Conservation (phyloP, 306 rosid genomes). For the Malus fusca region DNA sequence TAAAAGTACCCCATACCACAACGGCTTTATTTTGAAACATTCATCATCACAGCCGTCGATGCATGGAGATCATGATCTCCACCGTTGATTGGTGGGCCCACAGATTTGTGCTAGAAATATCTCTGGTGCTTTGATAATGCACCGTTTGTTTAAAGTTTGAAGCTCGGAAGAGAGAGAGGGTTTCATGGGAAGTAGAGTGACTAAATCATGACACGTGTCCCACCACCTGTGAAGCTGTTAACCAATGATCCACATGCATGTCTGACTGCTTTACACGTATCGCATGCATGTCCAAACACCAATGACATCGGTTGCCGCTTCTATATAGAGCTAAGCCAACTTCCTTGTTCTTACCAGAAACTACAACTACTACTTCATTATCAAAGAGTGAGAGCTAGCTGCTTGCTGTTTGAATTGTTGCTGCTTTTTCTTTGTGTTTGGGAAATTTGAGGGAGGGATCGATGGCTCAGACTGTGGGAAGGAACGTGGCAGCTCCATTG, state of each 20-base stretch:
- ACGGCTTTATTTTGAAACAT: neutral
- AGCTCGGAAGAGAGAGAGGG: neutral
- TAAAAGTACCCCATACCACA: neutral
- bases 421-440: neutral
- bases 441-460: slow-evolving; percentile 29
- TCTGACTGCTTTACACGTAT: slow-evolving; percentile 43
- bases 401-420: neutral
- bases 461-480: slow-evolving; percentile 85
- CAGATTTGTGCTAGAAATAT: neutral
- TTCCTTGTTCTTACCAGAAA: neutral
- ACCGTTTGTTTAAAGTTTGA: slow-evolving; percentile 20
- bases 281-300: neutral
- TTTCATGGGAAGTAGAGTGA: neutral
- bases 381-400: neutral
- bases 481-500: slow-evolving; percentile 70
- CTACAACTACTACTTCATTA: neutral
- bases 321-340: slow-evolving; percentile 20
- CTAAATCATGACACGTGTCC: slow-evolving; percentile 54
- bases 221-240: slow-evolving; percentile 58
- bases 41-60: neutral
- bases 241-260: slow-evolving; percentile 35
- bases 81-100: neutral
- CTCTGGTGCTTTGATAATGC: slow-evolving; percentile 8
- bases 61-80: neutral
- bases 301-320: neutral